Percentiles rank a stretch among this genome's conserved stretches.
Evolutionary conservation across 768 basidiomycete genomes (phyloP).

Genomic region (Obba rivulosa): DNA sequence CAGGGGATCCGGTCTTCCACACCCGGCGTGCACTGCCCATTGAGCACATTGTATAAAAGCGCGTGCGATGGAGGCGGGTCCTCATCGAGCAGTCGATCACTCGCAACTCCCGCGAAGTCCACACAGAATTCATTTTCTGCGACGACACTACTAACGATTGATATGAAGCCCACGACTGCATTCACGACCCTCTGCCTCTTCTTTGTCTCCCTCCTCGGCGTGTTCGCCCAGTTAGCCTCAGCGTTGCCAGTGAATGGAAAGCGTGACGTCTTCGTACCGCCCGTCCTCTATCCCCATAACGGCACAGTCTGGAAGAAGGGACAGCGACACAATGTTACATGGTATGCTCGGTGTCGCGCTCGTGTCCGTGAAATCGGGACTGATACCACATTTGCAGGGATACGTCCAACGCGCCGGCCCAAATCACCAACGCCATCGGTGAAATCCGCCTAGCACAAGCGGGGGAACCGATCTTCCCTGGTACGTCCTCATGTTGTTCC

Average conservation of each 20-base stretch:
- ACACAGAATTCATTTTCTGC: too few relatives aligned
- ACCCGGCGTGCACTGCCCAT: too few relatives aligned
- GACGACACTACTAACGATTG: background rate
- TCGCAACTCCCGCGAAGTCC: background rate
- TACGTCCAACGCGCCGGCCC: constrained; percentile 28
- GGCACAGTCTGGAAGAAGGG: constrained; percentile 17
- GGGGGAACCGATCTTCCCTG: constrained; percentile 19
- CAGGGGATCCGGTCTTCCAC: too few relatives aligned
- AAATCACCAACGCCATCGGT: constrained; percentile 31
- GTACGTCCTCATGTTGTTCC: constrained; percentile 13
- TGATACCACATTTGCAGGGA: constrained; percentile 14
- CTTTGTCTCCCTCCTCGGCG: background rate
- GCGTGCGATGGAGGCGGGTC: background rate
- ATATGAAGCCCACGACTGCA: background rate
- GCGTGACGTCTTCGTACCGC: constrained; percentile 15
- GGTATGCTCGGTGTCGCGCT: constrained; percentile 3
- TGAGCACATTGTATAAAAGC: too few relatives aligned
- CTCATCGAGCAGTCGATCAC: background rate
- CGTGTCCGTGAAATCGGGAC: background rate
- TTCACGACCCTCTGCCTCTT: constrained; percentile 6
- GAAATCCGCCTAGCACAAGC: constrained; percentile 11
- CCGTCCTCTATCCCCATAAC: constrained; percentile 11
- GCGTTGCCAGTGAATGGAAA: constrained; percentile 5
- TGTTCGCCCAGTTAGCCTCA: constrained; percentile 6
- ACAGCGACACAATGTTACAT: constrained; percentile 17